phyloP scores from a whole-genome alignment of 2,329 filamentous ascomycete species.

The Alternaria viburni region DNA sequence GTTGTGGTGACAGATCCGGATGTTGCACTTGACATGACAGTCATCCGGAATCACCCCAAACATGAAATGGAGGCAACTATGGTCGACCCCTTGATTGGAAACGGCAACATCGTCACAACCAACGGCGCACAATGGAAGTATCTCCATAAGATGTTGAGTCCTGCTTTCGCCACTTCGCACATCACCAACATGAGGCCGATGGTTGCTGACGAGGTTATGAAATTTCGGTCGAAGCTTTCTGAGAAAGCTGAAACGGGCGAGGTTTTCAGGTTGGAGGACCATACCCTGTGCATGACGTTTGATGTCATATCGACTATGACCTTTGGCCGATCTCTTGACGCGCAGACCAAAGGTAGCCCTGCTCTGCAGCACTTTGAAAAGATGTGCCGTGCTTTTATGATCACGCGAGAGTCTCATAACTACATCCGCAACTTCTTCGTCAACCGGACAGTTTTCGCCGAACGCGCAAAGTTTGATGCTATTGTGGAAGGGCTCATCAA shows the following conservation, averaged over 20 bases:
- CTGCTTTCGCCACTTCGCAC: conserved; percentile 42
- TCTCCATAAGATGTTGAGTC: conserved; percentile 44
- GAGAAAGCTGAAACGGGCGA: conserved; percentile 27
- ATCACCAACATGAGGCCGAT: conserved; percentile 38
- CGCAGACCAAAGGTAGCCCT: conserved; percentile 30
- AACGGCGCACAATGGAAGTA: conserved; percentile 45
- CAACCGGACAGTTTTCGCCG: conserved; percentile 10
- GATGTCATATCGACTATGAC: conserved; percentile 35
- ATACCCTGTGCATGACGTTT: conserved; percentile 28
- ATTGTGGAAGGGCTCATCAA: conserved; percentile 45
- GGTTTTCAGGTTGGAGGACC: conserved; percentile 33
- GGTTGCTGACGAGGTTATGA: conserved; percentile 31
- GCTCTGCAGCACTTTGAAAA: conserved; percentile 27
- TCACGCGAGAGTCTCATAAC: conserved; percentile 27
- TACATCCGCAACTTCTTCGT: conserved; percentile 22
- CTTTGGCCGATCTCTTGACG: conserved; percentile 32
- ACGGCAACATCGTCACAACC: conserved; percentile 36
- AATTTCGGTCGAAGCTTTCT: conserved; percentile 35
- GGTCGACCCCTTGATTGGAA: conserved; percentile 36
- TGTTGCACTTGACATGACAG: conserved; percentile 48
- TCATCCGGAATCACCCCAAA: conserved; percentile 42
- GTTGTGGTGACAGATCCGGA: conserved; percentile 49
- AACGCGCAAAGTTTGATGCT: conserved; percentile 35
- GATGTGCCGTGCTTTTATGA: conserved; percentile 18
- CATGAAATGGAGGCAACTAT: conserved; percentile 24